Evolutionary conservation across 352 stramenopile genomes (phyloP), one percentile per base, ranked within the genome.

Genomic region (Phytophthora colocasiae): DNA sequence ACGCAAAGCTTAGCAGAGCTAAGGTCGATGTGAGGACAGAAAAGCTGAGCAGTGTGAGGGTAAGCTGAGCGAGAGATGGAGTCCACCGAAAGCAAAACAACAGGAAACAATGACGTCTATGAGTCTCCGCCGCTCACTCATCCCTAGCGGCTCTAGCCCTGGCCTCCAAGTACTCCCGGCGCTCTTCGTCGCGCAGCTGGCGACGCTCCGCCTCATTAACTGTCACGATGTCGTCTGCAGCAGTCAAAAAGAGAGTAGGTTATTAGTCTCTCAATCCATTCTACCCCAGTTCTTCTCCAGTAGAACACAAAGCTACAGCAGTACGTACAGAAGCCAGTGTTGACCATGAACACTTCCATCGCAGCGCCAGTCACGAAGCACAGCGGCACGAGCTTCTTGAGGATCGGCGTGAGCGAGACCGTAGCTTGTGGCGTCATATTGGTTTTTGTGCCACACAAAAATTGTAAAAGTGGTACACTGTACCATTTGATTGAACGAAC

Each of bases 341-440:
- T 94, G 71, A 97, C 88, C 89, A 97, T 97, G 62, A 97, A 95
- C 11, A 84, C 40, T 73, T 97, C 89, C 77, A 97, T 95, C 29
- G 68, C 81, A 14, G 88, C 88, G 47, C 89, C 89, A 32, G 83
- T 88, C 34, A 92, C 63, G 67, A 97, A 97, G 73, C 89, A 96
- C 14, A 95, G 49, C 32, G 89, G 89, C 63, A 97, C 69, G 38
- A 95, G 74, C 67, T 96, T 96, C 68, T 83, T 82, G 29, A 96
- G 73, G 56, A 96, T 91, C 64, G 85, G 84, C 53, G 53, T 65
- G 8, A 96, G 68, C 72, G 82, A 77, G 57, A 92, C 77, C 32
- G 66, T 77, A 46, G 63, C 47, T 24, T 63, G 72, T 38, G 63
- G 55, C 58, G 79, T 73, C 58, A 65, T 73, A 12, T 57, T 50